Conservation (phyloP, 371 early-diverging fungal species). For the Rhizomucor pusillus region DNA sequence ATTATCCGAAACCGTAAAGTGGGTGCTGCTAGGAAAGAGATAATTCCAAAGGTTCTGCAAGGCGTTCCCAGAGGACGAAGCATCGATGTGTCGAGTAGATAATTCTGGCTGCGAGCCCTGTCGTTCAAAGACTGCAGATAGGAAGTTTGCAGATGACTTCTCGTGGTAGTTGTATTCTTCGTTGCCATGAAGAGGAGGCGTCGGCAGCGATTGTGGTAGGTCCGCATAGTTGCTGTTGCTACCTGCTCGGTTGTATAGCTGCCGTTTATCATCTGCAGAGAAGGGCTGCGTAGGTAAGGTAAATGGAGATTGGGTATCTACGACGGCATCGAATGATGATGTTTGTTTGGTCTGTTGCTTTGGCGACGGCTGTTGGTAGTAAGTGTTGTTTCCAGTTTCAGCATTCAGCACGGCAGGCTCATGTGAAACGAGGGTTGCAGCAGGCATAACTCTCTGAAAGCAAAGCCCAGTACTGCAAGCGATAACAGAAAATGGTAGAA, state of each 20-base stretch:
- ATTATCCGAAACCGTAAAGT: constrained; percentile 27
- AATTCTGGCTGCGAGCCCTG: constrained; percentile 12
- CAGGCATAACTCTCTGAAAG: constrained; percentile 8
- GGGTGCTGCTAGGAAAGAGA: constrained; percentile 8
- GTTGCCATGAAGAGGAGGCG: constrained; percentile 3
- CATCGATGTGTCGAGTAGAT: constrained; percentile 27
- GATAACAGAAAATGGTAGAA: too few relatives aligned
- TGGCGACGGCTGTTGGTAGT: constrained; percentile 1
- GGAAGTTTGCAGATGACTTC: not conserved
- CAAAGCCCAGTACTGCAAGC: too few relatives aligned
- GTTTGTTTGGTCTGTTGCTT: not conserved
- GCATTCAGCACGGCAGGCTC: constrained; percentile 13
- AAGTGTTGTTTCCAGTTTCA: constrained; percentile 7
- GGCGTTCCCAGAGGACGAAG: constrained; percentile 3
- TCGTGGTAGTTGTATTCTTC: constrained; percentile 10
- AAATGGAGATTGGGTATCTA: constrained; percentile 11
- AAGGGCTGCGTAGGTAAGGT: not conserved
- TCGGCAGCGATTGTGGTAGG: constrained; percentile 7
- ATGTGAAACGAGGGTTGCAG: constrained; percentile 13
- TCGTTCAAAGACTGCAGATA: not conserved
- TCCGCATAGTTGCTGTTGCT: constrained; percentile 1
- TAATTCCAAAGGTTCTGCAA: constrained; percentile 14
- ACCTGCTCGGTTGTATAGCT: constrained; percentile 8
- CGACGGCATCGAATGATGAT: constrained; percentile 2
- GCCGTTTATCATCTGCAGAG: constrained; percentile 5